Base-by-base conservation (phyloP, 768 basidiomycete genomes). In the Lepiota subincarnata region DNA sequence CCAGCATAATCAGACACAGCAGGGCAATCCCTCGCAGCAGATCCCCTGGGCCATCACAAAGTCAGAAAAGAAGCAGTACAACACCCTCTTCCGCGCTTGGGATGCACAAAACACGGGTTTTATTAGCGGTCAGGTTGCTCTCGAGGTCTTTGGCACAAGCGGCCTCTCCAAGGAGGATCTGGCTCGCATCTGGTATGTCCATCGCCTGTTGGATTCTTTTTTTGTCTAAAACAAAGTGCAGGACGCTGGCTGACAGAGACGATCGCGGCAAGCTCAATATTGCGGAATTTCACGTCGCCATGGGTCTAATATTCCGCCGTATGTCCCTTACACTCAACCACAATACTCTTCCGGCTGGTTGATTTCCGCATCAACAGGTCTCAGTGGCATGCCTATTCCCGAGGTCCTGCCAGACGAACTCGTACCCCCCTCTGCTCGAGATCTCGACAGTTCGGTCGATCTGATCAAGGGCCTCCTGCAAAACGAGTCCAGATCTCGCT, bases 231-330 rank as follows among this genome's bases (percentile, higher is more conserved):
- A 5, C 5, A 24, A 46, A 43, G n/a, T 34, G 6, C 45, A 98
- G 94, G 96, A 86, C 83, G 12, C 79, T 98, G 5, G 92, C 95
- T 16, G 97, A 99, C 69, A 79, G 82, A 36, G 89, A 95, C 56
- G 92, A 98, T 69, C 86, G 93, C 19, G 97, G 97, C 19, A 97
- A 94, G 68, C 81, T 98, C 44, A 98, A 97, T 60, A 74, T 96
- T 22, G 88, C 91, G 12, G 97, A 98, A 66, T 99, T 99, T 67
- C 93, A 98, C 66, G 90, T 98, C 55, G 97, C 97, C 0, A 99
- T 99, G 96, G 93, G 91, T 48, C 75, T 98, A 50, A 98, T 99
- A 63, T 98, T 94, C 71, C 86, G 97, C 64, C 80, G 96, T 98
- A 72, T 61, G 90, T 81, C 22, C 42, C 22, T 20, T 18, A 53